Evolutionary conservation across 495 filamentous ascomycete genomes (phyloP), one percentile per base, ranked within the genome.

Genomic region (Penicillium fimorum): DNA sequence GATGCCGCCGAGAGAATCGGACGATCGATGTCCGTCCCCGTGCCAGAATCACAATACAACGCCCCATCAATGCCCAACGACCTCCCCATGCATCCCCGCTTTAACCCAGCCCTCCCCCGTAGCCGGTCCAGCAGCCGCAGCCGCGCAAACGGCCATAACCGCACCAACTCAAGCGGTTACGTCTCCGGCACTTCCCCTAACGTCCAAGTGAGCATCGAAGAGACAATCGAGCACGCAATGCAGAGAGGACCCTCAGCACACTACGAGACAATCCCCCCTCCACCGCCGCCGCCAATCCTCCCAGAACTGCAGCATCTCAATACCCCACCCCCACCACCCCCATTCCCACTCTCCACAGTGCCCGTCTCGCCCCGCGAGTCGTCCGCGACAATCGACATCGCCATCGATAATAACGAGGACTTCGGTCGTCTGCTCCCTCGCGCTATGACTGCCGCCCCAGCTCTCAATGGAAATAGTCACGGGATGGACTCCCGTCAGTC

Each of bases 221-320:
- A 87, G 64, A 82, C 83, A 1, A 74, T 90, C 30, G 71, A 73
- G 41, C 61, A 70, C 10, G 63, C 64, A 67, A 80, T 70, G 72
- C 78, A 57, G 70, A 69, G 50, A 68, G 61, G 51, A 64, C 52
- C 62, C 38, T 46, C 32, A 50, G 61, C 61, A 57, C 46, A 83
- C 76, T 25, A 70, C 24, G 84, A 87, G 18, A 78, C 81, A n/a
- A 79, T 92, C 35, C 76, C 88, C 1, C 84, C 84, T 1, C 87
- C 76, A 29, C 79, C 81, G 58, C 80, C 65, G 41, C 85, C 87
- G 11, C 84, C 85, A 11, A 81, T 96, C 30, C 77, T 96, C 38
- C 85, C 86, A 48, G 88, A 96, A 60, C 82, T 96, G n/a, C 88
- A 91, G 65, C 91, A 96, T 71, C 81, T 96, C 9, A 84, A 85